These are phyloP conservation scores for Tylopilus rubrobrunneus DNA, from an alignment of 768 basidiomycete species.

Conservation along the genomic window DNA sequence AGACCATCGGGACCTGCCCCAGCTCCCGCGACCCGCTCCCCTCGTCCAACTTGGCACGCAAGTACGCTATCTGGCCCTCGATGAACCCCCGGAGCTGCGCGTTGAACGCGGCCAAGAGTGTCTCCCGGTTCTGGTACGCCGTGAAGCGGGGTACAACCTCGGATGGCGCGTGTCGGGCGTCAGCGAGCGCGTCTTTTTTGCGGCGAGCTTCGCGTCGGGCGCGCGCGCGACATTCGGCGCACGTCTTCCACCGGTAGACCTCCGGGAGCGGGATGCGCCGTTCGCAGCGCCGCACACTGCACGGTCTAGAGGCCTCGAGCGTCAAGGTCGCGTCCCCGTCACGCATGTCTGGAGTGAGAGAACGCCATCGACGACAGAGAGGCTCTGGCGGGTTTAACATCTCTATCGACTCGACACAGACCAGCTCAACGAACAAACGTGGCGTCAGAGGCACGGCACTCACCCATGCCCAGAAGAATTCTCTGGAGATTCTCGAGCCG, in stretches of 20 bases:
- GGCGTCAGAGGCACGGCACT: not conserved
- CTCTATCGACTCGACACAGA: not conserved
- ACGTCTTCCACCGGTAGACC: conserved; percentile 41
- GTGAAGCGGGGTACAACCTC: conserved; percentile 13
- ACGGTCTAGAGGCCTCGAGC: conserved; percentile 34
- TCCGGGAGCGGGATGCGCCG: conserved; percentile 33
- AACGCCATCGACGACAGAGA: conserved; percentile 4
- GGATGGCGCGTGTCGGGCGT: no score
- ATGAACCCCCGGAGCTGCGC: conserved; percentile 18
- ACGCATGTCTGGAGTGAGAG: conserved; percentile 2
- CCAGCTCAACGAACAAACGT: conserved; percentile 16
- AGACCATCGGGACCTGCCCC: conserved; percentile 5
- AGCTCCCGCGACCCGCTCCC: not conserved
- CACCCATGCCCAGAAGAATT: conserved; percentile 4
- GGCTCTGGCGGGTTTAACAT: not conserved
- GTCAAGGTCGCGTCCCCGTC: not conserved
- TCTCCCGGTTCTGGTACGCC: conserved; percentile 19
- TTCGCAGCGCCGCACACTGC: conserved; percentile 32
- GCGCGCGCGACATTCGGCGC: conserved; percentile 34
- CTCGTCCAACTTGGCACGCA: conserved; percentile 14
- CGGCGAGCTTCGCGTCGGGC: conserved; percentile 9
- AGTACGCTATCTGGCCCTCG: conserved; percentile 24
- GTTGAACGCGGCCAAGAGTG: conserved; percentile 14
- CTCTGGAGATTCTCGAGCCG: conserved; percentile 22
- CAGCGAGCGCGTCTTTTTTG: not conserved